Conservation (phyloP, 768 basidiomycete species). For the Chalciporus sphaerocephalus region DNA sequence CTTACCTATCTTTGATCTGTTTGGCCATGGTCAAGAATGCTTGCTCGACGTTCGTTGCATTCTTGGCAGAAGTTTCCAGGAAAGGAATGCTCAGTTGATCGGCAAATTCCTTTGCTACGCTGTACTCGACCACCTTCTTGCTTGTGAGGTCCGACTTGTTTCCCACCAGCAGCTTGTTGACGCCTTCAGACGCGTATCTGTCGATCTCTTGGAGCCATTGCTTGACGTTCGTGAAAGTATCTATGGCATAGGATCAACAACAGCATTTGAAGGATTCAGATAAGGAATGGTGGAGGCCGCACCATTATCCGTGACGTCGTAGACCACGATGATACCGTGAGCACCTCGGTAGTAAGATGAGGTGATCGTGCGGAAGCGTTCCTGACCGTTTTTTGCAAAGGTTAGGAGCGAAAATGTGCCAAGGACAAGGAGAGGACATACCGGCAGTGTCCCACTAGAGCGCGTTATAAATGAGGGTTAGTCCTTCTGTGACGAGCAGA, state of each 20-base stretch:
- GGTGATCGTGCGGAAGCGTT: constrained; percentile 98
- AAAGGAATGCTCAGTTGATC: constrained; percentile 92
- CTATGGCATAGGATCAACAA: constrained; percentile 38
- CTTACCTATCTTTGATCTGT: constrained; percentile 88
- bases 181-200: constrained; percentile 94
- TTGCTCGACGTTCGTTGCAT: constrained; percentile 97
- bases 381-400: constrained; percentile 63
- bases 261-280: not conserved
- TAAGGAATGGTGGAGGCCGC: constrained; percentile 9
- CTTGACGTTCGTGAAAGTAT: constrained; percentile 93
- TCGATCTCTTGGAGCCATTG: constrained; percentile 93
- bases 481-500: not conserved
- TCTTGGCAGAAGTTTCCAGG: constrained; percentile 99
- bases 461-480: constrained; percentile 17
- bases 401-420: constrained; percentile 3
- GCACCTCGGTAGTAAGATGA: constrained; percentile 99
- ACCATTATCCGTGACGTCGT: constrained; percentile 96
- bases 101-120: constrained; percentile 90
- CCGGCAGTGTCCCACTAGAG: constrained; percentile 93
- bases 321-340: constrained; percentile 98
- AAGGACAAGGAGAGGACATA: constrained; percentile 28
- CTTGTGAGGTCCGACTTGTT: constrained; percentile 98
- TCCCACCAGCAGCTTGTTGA: constrained; percentile 97
- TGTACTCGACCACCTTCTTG: constrained; percentile 93
- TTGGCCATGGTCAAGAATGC: constrained; percentile 99